Evolutionary conservation across 768 basidiomycete genomes (phyloP), one percentile per base, ranked within the genome.

Genomic region (Auriscalpium orientale): DNA sequence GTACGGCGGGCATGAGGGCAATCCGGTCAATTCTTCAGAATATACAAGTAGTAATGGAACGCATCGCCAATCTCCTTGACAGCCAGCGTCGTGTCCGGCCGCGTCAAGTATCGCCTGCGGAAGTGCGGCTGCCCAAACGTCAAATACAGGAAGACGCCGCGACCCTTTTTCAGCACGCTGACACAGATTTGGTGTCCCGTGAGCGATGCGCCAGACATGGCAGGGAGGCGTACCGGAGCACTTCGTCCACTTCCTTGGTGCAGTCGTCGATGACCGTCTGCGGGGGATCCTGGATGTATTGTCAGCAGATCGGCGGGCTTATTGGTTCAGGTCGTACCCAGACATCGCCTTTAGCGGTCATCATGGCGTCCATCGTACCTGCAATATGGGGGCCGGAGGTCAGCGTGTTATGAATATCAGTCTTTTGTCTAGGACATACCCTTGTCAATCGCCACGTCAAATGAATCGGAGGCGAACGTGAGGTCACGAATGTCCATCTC

Each of bases 121-220:
- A 94, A 93, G 66, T 94, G 91, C 0, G 91, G 91, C 66, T 93
- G 91, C 4, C 91, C 91, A 61, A 93, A 91, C 5, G 91, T 93
- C 56, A 93, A 70, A 67, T 92, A 91, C 47, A 93, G 68, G 68
- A 92, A 89, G 3, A 74, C 59, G 0, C 87, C 86, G 1, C 58
- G 70, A n/a, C 70, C 66, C 58, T 74, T 76, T n/a, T 78, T 77
- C 18, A 92, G 77, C 8, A 89, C 81, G 61, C 89, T 90, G 58
- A 15, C 28, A 28, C 22, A 53, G 9, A 22, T 51, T 37, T 28
- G 47, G n/a, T 46, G 28, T n/a, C n/a, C 46, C 46, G 46, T 48
- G 45, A 36, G 15, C 28, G 18, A 54, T 8, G 46, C 28, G 28
- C 4, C 28, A 28, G 7, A 4, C 28, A 28, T 28, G 28, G 20